Conservation (phyloP, 2,329 filamentous ascomycete species). For the Ophiostoma sp. region DNA sequence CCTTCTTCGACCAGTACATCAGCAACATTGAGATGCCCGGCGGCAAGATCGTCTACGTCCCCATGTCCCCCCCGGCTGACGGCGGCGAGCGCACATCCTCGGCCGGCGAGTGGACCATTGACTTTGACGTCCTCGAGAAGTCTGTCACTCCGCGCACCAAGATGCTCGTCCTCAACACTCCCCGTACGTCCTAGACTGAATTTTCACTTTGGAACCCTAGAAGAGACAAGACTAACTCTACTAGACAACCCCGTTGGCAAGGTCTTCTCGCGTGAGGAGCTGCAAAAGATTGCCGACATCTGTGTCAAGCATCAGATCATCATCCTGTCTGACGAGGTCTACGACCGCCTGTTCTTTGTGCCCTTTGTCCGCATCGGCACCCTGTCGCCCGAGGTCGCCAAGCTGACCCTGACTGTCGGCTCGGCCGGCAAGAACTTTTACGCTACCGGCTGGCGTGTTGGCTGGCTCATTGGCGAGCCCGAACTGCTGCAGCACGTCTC, state of each 20-base stretch:
- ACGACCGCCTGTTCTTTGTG: conserved; percentile 90
- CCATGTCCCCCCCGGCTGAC: conserved; percentile 80
- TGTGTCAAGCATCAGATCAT: conserved; percentile 92
- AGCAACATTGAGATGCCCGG: conserved; percentile 98
- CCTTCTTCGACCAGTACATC: conserved; percentile 99
- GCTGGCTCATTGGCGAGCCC: conserved; percentile 86
- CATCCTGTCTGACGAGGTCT: conserved; percentile 88
- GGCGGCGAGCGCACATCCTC: conserved; percentile 76
- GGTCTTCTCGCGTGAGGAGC: conserved; percentile 79
- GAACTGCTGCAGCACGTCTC: conserved; percentile 87
- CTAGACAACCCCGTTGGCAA: conserved; percentile 88
- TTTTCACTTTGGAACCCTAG: neutral
- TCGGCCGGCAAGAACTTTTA: conserved; percentile 99
- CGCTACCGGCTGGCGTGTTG: conserved; percentile 91
- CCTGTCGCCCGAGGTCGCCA: conserved; percentile 81
- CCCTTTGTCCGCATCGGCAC: conserved; percentile 92
- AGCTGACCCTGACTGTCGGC: conserved; percentile 85
- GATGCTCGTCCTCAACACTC: conserved; percentile 89
- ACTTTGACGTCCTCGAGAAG: conserved; percentile 74
- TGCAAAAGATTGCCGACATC: conserved; percentile 77
- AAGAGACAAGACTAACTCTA: neutral
- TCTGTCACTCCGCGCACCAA: conserved; percentile 83
- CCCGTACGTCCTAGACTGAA: conserved; percentile 34
- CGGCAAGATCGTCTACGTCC: conserved; percentile 89
- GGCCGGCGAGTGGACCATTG: conserved; percentile 80